phyloP scores from a whole-genome alignment of 768 basidiomycete genomes.

The Clavaria fumosa region DNA sequence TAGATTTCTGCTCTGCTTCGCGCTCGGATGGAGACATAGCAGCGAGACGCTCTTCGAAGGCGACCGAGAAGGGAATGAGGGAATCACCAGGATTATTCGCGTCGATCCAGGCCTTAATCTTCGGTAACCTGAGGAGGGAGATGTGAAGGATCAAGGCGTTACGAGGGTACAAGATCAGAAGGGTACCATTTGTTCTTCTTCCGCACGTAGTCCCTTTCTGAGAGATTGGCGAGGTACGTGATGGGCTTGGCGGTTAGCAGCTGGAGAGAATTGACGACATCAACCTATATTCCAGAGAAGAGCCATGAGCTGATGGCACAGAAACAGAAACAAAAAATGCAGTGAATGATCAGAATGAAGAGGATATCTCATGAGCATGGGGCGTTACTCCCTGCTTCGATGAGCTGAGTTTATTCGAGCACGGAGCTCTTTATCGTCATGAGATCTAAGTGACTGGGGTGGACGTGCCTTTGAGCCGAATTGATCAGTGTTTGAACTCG shows the following conservation, averaged over 20 bases:
- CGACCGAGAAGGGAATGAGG: conserved; percentile 74
- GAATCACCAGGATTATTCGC: conserved; percentile 90
- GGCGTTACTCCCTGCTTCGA: conserved; percentile 91
- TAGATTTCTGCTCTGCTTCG: conserved; percentile 60
- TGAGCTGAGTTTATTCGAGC: conserved; percentile 73
- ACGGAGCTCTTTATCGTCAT: background rate
- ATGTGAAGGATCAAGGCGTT: conserved; percentile 11
- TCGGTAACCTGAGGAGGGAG: conserved; percentile 53
- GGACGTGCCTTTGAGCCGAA: background rate
- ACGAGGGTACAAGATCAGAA: conserved; percentile 20
- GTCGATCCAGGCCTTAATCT: conserved; percentile 98
- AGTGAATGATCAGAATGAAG: conserved; percentile 11
- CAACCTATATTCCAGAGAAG: conserved; percentile 37
- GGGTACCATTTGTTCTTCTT: conserved; percentile 97
- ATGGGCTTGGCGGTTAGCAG: conserved; percentile 86
- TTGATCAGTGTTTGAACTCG: background rate
- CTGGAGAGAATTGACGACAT: conserved; percentile 75
- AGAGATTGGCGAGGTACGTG: conserved; percentile 33
- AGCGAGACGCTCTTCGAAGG: conserved; percentile 82
- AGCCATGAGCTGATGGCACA: too few species aligned
- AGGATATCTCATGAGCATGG: conserved; percentile 51
- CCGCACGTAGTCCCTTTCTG: conserved; percentile 84
- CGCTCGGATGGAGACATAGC: conserved; percentile 48
- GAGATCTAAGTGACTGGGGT: background rate
- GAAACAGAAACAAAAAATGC: background rate